These are phyloP conservation scores for Umbilicus rupestris DNA, from an alignment of 164 flowering plant genomes.

Conservation along the genomic window DNA sequence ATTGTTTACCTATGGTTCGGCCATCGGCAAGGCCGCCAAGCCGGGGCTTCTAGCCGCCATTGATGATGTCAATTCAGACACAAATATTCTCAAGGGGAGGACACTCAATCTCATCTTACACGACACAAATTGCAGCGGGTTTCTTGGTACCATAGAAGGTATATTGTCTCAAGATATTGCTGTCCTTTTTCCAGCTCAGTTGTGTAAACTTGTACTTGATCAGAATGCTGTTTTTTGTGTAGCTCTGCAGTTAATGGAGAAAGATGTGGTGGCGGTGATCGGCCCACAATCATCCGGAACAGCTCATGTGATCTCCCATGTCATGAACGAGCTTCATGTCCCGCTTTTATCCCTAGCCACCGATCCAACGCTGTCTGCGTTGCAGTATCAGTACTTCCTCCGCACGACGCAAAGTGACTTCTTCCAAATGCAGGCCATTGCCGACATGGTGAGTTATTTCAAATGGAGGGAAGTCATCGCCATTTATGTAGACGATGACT, in stretches of 20 bases:
- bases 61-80: constrained; percentile 63
- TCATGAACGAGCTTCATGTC: constrained; percentile 61
- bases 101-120: constrained; percentile 30
- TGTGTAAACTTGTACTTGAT: too few species aligned
- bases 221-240: constrained; percentile 16
- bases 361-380: constrained; percentile 72
- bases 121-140: constrained; percentile 71
- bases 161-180: neutral
- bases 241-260: constrained; percentile 74
- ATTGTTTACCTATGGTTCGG: constrained; percentile 49
- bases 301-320: constrained; percentile 72
- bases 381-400: constrained; percentile 68
- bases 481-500: constrained; percentile 78
- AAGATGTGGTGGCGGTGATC: constrained; percentile 59
- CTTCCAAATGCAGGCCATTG: constrained; percentile 74
- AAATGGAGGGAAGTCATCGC: constrained; percentile 84
- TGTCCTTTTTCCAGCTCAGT: neutral
- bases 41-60: constrained; percentile 63
- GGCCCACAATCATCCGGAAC: constrained; percentile 91
- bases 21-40: constrained; percentile 49
- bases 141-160: constrained; percentile 75
- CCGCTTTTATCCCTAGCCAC: constrained; percentile 87
- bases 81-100: constrained; percentile 40
- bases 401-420: constrained; percentile 70
- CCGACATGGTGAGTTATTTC: constrained; percentile 49